Percentiles rank a stretch among this genome's conserved stretches.
These are phyloP conservation scores for Vitis labrusca DNA, from an alignment of 164 flowering plant genomes.

Conservation along the genomic window DNA sequence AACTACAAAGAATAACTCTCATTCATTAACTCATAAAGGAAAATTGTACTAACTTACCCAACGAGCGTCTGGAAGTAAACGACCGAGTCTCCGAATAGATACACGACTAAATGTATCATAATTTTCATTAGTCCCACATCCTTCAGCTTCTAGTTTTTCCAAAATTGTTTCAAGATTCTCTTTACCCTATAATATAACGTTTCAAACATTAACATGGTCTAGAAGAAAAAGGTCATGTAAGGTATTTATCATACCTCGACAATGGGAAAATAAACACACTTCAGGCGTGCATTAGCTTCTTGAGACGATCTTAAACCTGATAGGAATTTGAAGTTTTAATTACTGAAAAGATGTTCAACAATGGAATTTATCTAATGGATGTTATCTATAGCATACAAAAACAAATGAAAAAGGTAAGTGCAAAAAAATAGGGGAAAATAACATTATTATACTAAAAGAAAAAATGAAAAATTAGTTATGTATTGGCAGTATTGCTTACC, in stretches of 20 bases:
- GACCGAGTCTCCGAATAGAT: constrained; percentile 73
- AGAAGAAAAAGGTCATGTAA: not conserved
- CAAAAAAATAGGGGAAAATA: not conserved
- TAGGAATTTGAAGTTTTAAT: constrained; percentile 3
- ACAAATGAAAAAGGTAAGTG: not conserved
- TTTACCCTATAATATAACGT: constrained; percentile 50
- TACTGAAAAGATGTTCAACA: not conserved
- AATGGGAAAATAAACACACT: constrained; percentile 77
- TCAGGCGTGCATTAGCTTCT: constrained; percentile 75
- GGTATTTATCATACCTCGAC: constrained; percentile 39
- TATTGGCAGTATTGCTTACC: constrained; percentile 14
- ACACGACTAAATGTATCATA: constrained; percentile 63
- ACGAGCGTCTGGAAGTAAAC: constrained; percentile 89
- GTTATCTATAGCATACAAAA: too few relatives aligned
- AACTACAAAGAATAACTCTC: not conserved
- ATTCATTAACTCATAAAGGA: not conserved
- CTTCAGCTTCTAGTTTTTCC: constrained; percentile 46
- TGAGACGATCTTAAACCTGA: constrained; percentile 33
- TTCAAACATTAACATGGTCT: not conserved
- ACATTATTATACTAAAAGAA: too few relatives aligned
- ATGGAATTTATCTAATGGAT: not conserved
- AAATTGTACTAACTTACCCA: constrained; percentile 48
- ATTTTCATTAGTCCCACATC: constrained; percentile 34
- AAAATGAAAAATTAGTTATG: not conserved
- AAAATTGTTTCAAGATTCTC: constrained; percentile 64